These are phyloP conservation scores for Conoideocrella luteorostrata DNA, from an alignment of 2,329 filamentous ascomycete species.

Conservation along the genomic window DNA sequence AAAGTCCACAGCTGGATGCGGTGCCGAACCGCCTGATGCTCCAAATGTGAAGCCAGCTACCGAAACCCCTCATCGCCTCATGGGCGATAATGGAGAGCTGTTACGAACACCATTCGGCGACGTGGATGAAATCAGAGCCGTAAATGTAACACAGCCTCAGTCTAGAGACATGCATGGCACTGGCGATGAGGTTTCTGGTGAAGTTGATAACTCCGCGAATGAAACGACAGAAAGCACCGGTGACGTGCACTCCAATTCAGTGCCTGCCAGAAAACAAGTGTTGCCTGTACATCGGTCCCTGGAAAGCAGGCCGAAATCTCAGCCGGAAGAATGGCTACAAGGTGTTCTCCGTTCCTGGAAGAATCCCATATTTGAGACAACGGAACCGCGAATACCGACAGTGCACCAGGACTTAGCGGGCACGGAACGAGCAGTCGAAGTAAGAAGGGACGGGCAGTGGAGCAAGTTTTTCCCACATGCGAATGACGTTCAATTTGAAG, in stretches of 20 bases:
- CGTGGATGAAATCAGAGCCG: too few species aligned
- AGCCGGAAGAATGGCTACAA: constrained; percentile 48
- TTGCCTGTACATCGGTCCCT: background rate
- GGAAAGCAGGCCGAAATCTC: constrained; percentile 7
- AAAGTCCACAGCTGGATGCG: background rate
- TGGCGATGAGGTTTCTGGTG: too few species aligned
- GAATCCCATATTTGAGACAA: constrained; percentile 65
- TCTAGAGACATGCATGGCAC: too few species aligned
- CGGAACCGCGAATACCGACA: constrained; percentile 39
- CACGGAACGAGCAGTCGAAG: constrained; percentile 2
- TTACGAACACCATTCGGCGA: constrained; percentile 40
- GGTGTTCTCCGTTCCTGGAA: constrained; percentile 60
- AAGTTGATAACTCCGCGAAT: background rate
- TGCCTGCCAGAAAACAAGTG: background rate
- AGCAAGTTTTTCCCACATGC: constrained; percentile 9
- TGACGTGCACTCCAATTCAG: too few species aligned
- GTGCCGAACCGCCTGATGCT: background rate
- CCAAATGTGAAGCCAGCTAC: background rate
- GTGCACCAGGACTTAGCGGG: constrained; percentile 18
- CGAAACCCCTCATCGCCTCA: constrained; percentile 18
- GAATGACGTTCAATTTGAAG: constrained; percentile 22
- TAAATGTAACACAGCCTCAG: too few species aligned
- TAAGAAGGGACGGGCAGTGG: constrained; percentile 3
- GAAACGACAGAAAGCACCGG: background rate
- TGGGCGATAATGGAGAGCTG: constrained; percentile 35